These are phyloP conservation scores for Saccharomycopsis hybrid DNA, from an alignment of 1,139 yeast genomes.

Conservation along the genomic window DNA sequence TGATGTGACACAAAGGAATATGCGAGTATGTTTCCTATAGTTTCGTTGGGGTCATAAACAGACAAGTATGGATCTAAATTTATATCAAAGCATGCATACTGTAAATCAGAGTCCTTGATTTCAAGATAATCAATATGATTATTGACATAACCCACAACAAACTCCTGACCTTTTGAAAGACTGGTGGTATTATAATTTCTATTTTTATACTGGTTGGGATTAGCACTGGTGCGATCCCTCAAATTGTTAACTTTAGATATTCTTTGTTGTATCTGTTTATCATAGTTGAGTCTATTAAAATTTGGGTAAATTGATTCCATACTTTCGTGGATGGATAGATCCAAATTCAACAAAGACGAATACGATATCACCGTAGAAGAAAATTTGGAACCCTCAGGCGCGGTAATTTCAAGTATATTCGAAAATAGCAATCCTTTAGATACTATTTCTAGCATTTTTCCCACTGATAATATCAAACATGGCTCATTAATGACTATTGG, in stretches of 20 bases:
- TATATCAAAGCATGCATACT: neutral
- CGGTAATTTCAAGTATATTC: neutral
- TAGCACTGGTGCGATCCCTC: neutral
- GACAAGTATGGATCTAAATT: constrained; percentile 1
- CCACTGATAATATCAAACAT: constrained; percentile 3
- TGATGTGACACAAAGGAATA: neutral
- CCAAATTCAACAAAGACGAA: neutral
- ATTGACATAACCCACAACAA: constrained; percentile 7
- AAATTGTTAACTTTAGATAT: constrained; percentile 2
- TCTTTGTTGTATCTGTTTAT: neutral
- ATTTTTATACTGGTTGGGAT: too few relatives aligned
- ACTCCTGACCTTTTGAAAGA: constrained; percentile 2
- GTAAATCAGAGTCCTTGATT: neutral
- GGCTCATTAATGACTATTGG: neutral
- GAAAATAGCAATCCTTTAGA: constrained; percentile 8
- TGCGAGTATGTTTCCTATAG: constrained; percentile 4
- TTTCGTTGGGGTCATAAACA: neutral
- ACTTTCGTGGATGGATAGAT: neutral
- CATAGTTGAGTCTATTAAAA: neutral
- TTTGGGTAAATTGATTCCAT: neutral
- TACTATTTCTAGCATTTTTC: constrained; percentile 8
- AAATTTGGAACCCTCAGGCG: neutral
- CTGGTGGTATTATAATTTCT: neutral
- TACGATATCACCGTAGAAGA: neutral
- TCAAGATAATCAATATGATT: constrained; percentile 1